Percentiles rank a stretch among this genome's conserved stretches.
phyloP scores from a whole-genome alignment of 116 monocot species.

The Phalaenopsis hybrid region DNA sequence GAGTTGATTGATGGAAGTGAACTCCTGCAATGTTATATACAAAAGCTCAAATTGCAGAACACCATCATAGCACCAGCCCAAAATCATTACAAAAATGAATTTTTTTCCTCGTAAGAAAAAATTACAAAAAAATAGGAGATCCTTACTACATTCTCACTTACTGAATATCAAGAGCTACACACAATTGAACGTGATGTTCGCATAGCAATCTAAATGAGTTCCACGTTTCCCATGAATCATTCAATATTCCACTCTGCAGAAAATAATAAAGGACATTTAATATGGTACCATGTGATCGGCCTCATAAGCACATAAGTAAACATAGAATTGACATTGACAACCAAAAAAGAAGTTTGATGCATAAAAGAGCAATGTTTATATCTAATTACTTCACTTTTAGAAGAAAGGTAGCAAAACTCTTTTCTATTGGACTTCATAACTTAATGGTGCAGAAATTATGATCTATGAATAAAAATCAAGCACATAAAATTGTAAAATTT shows the following conservation, averaged over 20 bases:
- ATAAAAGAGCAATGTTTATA: not conserved
- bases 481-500: not conserved
- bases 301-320: too few species aligned
- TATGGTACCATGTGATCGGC: too few species aligned
- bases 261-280: not conserved
- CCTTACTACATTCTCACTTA: constrained; percentile 21
- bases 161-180: constrained; percentile 78
- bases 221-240: constrained; percentile 91
- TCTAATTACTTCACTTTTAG: not conserved
- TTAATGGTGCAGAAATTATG: not conserved
- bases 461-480: not conserved
- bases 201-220: constrained; percentile 88
- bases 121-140: not conserved
- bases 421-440: not conserved
- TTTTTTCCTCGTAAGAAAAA: not conserved
- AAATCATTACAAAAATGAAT: not conserved
- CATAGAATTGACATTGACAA: too few species aligned
- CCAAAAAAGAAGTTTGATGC: not conserved
- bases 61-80: not conserved
- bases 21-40: constrained; percentile 39
- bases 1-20: constrained; percentile 79
- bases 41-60: not conserved
- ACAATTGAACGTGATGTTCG: constrained; percentile 83
- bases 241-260: constrained; percentile 27
- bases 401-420: not conserved